Base-by-base conservation (phyloP, 2,329 filamentous ascomycete genomes). In the Cryphonectria parasitica region DNA sequence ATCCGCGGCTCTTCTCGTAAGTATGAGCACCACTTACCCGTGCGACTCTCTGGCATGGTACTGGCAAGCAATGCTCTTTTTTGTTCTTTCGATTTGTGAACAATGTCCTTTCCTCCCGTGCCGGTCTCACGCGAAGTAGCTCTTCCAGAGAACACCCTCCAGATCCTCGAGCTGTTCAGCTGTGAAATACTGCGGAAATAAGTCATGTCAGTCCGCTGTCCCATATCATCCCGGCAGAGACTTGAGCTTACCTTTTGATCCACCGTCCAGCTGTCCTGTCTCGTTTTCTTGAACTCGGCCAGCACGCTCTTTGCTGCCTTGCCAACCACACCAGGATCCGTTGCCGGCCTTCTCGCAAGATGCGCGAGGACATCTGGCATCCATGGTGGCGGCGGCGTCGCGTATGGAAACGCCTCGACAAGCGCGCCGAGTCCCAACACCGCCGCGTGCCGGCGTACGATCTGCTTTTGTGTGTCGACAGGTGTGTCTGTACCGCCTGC, bases 241-340 rank as follows among this genome's bases (percentile, higher is more conserved):
- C 63, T 31, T 63, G 6, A 22, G 82, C 89, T 81, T 83, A 97
- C 96, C 92, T 97, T 98, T 76, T 97, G 93, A 83, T 99, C 96
- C 72, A 97, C 95, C 77, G 91, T 91, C 96, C 96, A 99, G 75
- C 95, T 99, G 84, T 99, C 96, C 81, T 99, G 96, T 79, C 96
- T 90, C 62, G 96, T 99, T 88, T 99, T 99, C 85, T 99, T 99
- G 86, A 99, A 99, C 77, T 99, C 97, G 72, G 94, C 94, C 74
- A 99, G 84, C 49, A 98, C 95, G 25, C 88, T 88, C 87, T 99
- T 99, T 15, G 97, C 97, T 71, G 95, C 96, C 82, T 97, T 97
- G 2, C 96, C 96, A 68, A 99, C 95, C 71, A 97, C 91, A 0
- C 96, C 96, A 0, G 94, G 90, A 77, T 99, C 96, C 63, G 89